Evolutionary conservation across 169 alveolate genomes (phyloP), one percentile per base, ranked within the genome.

Genomic region (Plasmodium cynomolgi): DNA sequence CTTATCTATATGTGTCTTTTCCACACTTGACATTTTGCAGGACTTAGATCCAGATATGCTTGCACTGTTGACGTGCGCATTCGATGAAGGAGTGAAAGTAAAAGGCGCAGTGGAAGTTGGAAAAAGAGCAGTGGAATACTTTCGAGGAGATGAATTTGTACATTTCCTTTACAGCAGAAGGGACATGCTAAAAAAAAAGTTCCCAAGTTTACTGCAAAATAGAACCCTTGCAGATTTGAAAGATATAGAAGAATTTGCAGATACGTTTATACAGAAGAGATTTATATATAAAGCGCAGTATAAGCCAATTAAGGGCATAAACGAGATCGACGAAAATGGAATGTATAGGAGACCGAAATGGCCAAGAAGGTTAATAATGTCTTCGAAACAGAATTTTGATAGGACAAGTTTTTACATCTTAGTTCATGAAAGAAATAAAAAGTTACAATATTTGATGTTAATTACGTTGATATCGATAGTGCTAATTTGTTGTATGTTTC

Each of bases 121-220:
- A 56, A 97, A 96, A 84, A 92, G 98, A 77, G 98, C 98, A 31
- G 98, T 97, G 44, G 98, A 97, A 47, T 97, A 96, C 84, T 95
- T 97, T 23, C 91, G 98, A 73, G 98, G 98, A 73, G 97, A 96
- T 71, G 98, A 97, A 73, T 95, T 97, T 79, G 62, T 81, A 13
- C 85, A 96, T 73, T 97, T 97, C 96, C 79, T 97, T 41, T 68
- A 83, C 58, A 93, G 81, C 71, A 96, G 95, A 71, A 93, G 94
- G 77, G 97, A 92, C 56, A 56, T 90, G 34, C 88, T 96, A 31
- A 88, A 84, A 29, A 93, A 79, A 11, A 91, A 96, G 95, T 96
- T 96, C 81, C 97, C 97, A 31, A 95, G 72, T 3, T 80, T 84
- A 74, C 54, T 96, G 39, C 81, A 58, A 50, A 79, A 85, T 56